Conservation (phyloP, 2,329 filamentous ascomycete species). For the Graphilbum ipis-grandicollis region DNA sequence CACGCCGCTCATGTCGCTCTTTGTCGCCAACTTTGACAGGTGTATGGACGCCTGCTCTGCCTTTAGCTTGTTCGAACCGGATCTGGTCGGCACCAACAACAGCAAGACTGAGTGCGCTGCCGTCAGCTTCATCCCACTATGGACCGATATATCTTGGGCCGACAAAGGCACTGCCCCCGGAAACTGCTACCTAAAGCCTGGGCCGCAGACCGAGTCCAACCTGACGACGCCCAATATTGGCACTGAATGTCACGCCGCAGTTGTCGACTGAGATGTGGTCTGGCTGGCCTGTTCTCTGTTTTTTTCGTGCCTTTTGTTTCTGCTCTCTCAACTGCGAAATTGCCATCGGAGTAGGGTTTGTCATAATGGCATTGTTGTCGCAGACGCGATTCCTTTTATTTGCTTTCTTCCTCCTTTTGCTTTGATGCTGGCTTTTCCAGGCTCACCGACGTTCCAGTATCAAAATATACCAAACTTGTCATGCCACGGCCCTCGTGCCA, state of each 20-base stretch:
- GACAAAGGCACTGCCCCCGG: constrained; percentile 18
- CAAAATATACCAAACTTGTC: no score
- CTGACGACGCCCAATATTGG: constrained; percentile 17
- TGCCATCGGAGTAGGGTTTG: no score
- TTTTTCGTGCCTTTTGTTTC: no score
- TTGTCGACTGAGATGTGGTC: constrained; percentile 11
- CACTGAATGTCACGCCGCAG: constrained; percentile 19
- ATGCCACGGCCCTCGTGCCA: no score
- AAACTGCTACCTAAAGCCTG: constrained; percentile 27
- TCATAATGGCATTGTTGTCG: no score
- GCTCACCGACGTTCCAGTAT: no score
- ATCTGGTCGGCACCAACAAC: constrained; percentile 5
- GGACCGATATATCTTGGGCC: constrained; percentile 21
- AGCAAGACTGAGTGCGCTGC: constrained; percentile 19
- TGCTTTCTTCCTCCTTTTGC: no score
- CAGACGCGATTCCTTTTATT: no score
- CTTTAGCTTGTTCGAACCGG: constrained; percentile 17
- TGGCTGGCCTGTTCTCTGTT: no score
- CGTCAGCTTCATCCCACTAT: constrained; percentile 24
- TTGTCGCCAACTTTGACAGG: constrained; percentile 22
- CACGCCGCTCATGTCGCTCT: constrained; percentile 20
- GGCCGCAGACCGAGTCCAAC: constrained; percentile 14
- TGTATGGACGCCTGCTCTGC: constrained; percentile 31
- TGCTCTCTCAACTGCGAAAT: no score
- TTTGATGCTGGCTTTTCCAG: no score